Percentiles rank a stretch among this genome's conserved stretches.
phyloP scores from a whole-genome alignment of 768 basidiomycete species.

The Phaffia tasmanica region DNA sequence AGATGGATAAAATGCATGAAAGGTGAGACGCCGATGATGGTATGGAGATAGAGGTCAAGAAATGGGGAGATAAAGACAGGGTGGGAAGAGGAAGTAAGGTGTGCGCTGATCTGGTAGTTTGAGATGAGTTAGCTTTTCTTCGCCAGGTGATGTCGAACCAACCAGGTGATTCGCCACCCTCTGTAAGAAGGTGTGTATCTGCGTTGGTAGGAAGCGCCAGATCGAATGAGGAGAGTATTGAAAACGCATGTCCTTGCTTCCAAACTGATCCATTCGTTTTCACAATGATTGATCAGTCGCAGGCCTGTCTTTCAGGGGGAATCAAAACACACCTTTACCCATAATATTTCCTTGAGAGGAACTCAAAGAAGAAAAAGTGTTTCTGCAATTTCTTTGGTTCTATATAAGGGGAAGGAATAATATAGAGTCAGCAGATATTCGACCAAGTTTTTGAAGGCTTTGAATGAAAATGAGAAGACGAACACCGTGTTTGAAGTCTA shows the following conservation, averaged over 20 bases:
- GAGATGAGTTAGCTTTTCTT: background rate
- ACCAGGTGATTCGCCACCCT: constrained; percentile 4
- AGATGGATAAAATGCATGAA: constrained; percentile 40
- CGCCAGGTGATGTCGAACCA: constrained; percentile 20
- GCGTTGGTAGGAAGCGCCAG: background rate
- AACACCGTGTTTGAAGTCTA: constrained; percentile 5
- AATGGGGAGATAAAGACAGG: background rate
- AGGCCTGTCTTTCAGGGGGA: too few species aligned
- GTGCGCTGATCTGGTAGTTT: background rate
- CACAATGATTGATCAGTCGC: too few species aligned
- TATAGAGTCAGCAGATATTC: too few species aligned
- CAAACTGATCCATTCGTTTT: background rate
- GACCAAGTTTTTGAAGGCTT: too few species aligned
- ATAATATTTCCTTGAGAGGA: too few species aligned
- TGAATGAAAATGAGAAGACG: background rate
- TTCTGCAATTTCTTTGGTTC: too few species aligned
- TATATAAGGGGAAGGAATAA: too few species aligned
- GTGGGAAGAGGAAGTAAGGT: constrained; percentile 14
- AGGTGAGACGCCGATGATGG: constrained; percentile 50
- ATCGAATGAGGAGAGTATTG: constrained; percentile 14
- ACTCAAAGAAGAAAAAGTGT: too few species aligned
- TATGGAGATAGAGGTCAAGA: background rate
- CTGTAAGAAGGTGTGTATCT: background rate
- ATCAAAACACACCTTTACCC: too few species aligned
- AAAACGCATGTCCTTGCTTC: constrained; percentile 9